These are phyloP conservation scores for Yamadazyma kanchanaburiensis DNA, from an alignment of 1,139 yeast genomes.

Conservation along the genomic window DNA sequence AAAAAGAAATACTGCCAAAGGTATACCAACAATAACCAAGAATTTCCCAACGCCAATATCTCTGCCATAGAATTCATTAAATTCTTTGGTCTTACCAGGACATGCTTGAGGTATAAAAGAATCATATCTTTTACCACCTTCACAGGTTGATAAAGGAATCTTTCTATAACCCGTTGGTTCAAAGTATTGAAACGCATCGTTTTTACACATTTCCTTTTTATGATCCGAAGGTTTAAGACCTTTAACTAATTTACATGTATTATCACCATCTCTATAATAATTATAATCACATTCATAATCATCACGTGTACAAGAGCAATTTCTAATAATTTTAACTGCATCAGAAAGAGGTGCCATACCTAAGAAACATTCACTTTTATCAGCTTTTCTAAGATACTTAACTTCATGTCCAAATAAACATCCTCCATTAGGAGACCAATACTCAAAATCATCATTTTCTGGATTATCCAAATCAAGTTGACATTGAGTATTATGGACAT, in stretches of 20 bases:
- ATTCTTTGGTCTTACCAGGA: constrained; percentile 81
- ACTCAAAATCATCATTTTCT: constrained; percentile 70
- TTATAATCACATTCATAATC: constrained; percentile 96
- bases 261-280: constrained; percentile 65
- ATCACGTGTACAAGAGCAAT: constrained; percentile 81
- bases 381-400: constrained; percentile 67
- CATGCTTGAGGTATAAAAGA: constrained; percentile 68
- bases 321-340: constrained; percentile 55
- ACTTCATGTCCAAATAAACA: constrained; percentile 92
- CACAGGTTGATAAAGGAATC: constrained; percentile 44
- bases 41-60: constrained; percentile 55
- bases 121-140: constrained; percentile 53
- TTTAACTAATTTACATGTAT: constrained; percentile 77
- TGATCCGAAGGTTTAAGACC: constrained; percentile 72
- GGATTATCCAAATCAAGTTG: constrained; percentile 58
- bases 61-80: constrained; percentile 52
- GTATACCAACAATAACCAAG: constrained; percentile 52
- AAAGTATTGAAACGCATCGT: constrained; percentile 53
- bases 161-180: constrained; percentile 47
- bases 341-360: constrained; percentile 71
- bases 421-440: constrained; percentile 66
- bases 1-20: constrained; percentile 53
- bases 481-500: constrained; percentile 68
- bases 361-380: constrained; percentile 67
- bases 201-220: constrained; percentile 54